Base-by-base conservation (phyloP, 805 yeast genomes). In the Candida peoriensis region DNA sequence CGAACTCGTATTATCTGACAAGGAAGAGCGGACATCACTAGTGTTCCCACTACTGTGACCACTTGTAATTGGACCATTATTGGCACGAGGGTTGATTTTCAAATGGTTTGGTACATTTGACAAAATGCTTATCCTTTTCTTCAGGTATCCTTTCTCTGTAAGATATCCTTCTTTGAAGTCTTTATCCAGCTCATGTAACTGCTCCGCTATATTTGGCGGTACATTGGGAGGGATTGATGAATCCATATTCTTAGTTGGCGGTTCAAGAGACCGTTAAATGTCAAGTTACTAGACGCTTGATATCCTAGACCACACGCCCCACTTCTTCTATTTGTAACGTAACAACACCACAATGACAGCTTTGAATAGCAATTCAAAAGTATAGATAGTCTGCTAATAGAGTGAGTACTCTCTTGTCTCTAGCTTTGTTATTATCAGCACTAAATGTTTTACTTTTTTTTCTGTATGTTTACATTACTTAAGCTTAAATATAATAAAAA, bases 101-200 rank as follows among this genome's bases (percentile, higher is more conserved):
- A 36, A 33, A 6, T 32, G 50, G 38, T 41, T 8, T 14, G 32
- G 31, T 3, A 28, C 34, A 6, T 27, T 32, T 2, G 46, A 36
- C 19, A 70, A 52, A 15, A 74, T 48, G 41, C 54, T 61, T 28
- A 62, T 68, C 39, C 85, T 60, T 41, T 77, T 80, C 46, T 73
- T 79, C 28, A 66, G 62, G 52, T 78, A 83, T 2, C 93, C 90
- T 51, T 81, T 83, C 30, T 71, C 79, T 0, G 93, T 82, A 37
- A 83, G 61, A 38, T 78, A 79, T 2, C 87, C 90, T 23, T 82
- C 88, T 44, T 67, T 65, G 41, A 63, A 76, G 41, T 78, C 85
- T 8, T 58, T 49, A 11, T 65, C 63, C 20, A 78, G 60, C 24
- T 62, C 66, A 20, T 55, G 50, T 15, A 78, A 56, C 42, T 59